phyloP scores from a whole-genome alignment of 495 filamentous ascomycete genomes.

The Chaetomidium leptoderma region DNA sequence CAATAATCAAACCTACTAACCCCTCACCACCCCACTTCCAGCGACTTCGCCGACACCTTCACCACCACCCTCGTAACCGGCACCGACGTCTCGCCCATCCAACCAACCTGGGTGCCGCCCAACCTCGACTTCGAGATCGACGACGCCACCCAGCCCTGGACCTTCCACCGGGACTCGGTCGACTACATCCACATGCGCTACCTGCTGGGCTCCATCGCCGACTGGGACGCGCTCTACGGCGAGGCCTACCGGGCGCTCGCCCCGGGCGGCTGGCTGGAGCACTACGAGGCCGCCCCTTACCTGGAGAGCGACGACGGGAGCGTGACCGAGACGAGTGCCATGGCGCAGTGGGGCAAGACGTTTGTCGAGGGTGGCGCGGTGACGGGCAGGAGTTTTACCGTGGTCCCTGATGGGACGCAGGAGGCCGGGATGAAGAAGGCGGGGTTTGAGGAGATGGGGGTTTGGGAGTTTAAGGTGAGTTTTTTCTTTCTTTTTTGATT shows the following conservation, averaged over 20 bases:
- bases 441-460: slow-evolving; percentile 51
- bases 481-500: no score
- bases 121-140: slow-evolving; percentile 55
- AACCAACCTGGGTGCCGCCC: slow-evolving; percentile 47
- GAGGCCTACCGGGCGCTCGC: slow-evolving; percentile 35
- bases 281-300: slow-evolving; percentile 24
- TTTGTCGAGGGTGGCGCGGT: slow-evolving; percentile 25
- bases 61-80: slow-evolving; percentile 53
- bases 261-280: slow-evolving; percentile 41
- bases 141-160: slow-evolving; percentile 52
- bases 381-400: slow-evolving; percentile 19
- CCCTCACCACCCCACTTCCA: no score
- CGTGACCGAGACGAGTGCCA: slow-evolving; percentile 25
- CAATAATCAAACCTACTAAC: no score
- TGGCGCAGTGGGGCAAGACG: slow-evolving; percentile 35
- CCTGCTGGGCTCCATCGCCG: slow-evolving; percentile 50
- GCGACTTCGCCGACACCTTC: slow-evolving; percentile 45
- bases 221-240: slow-evolving; percentile 50
- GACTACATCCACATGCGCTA: slow-evolving; percentile 63
- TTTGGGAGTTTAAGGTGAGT: slow-evolving; percentile 26
- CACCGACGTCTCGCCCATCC: slow-evolving; percentile 59
- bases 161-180: slow-evolving; percentile 47
- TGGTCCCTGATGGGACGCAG: slow-evolving; percentile 41
- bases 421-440: slow-evolving; percentile 51
- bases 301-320: slow-evolving; percentile 31